Evolutionary conservation across 2,329 filamentous ascomycete species (phyloP), one percentile per base, ranked within the genome.

Genomic region (Penicillium sp.): DNA sequence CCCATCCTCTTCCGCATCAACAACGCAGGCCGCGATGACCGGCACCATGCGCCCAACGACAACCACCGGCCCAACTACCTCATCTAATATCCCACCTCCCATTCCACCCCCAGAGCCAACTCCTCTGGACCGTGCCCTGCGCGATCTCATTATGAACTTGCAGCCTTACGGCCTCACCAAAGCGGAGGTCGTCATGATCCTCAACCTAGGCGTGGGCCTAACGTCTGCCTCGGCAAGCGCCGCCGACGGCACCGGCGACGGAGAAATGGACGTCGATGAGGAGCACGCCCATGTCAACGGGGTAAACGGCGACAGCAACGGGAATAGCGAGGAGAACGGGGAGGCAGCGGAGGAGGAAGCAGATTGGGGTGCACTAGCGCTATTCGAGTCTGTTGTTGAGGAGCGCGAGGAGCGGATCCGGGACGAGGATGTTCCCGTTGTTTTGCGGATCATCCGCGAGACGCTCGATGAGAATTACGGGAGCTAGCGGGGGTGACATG

Each of bases 101-200:
- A 36, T 41, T 7, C 36, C 45, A 0, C 48, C 38, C 8, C 32
- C 38, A 8, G 50, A 55, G 13, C 41, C 39, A 8, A 68, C 65
- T 11, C 58, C 62, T 0, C 58, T 70, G 25, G 68, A 71, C 32
- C 43, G 47, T 4, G 67, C 67, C 2, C 51, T 72, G 11, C 60
- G 62, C 7, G 51, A 59, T 7, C 51, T 72, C 3, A 57, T 72
- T 16, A 50, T 49, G 1, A 54, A 55, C 10, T 45, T 73, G 4
- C 57, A 63, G 29, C 65, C 66, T 0, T 72, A 64, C 33, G 62
- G 60, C 11, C 54, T 73, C 13, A 72, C 70, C 18, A 73, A 74
- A 50, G 68, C 65, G 0, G 71, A 74, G 51, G 65, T 70, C 7
- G 47, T 72, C 13, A 71, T 67, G 60, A 64, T 73, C 35, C 49